Evolutionary conservation across 2,329 filamentous ascomycete species (phyloP).

Genomic region (Hirsutella thompsonii): DNA sequence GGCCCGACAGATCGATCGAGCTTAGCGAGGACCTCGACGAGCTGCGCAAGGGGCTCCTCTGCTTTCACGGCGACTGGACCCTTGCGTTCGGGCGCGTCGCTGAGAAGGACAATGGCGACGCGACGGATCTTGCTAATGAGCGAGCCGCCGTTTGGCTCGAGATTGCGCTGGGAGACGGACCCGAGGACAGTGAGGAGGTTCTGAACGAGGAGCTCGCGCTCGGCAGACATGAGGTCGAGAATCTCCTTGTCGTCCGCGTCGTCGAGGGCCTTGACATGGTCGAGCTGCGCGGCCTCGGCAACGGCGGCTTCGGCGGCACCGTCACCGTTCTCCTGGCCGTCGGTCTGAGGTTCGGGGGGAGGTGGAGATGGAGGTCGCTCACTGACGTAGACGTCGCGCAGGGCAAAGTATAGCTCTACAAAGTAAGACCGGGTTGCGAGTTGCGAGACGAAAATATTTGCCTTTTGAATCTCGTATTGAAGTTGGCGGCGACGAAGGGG

Average conservation of each 20-base stretch:
- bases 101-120: conserved; percentile 68
- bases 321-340: not conserved
- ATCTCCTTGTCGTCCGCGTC: conserved; percentile 33
- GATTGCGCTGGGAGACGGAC: conserved; percentile 71
- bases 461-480: conserved; percentile 84
- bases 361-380: conserved; percentile 27
- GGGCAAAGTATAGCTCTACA: conserved; percentile 73
- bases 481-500: conserved; percentile 40
- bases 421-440: conserved; percentile 72
- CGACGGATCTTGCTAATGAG: conserved; percentile 76
- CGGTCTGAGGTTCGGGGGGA: not conserved
- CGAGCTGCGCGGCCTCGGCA: too few relatives aligned
- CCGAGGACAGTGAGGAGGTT: conserved; percentile 63
- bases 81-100: conserved; percentile 38
- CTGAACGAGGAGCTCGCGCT: conserved; percentile 71
- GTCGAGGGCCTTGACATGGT: conserved; percentile 16
- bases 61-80: conserved; percentile 39
- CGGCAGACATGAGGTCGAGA: conserved; percentile 54
- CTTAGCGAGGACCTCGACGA: conserved; percentile 62
- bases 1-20: conserved; percentile 48
- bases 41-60: conserved; percentile 58
- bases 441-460: conserved; percentile 76
- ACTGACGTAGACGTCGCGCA: conserved; percentile 52
- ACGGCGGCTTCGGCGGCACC: not conserved
- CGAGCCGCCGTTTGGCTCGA: conserved; percentile 57